phyloP scores from a whole-genome alignment of 768 basidiomycete genomes.

The Macrolepiota fuliginosa region DNA sequence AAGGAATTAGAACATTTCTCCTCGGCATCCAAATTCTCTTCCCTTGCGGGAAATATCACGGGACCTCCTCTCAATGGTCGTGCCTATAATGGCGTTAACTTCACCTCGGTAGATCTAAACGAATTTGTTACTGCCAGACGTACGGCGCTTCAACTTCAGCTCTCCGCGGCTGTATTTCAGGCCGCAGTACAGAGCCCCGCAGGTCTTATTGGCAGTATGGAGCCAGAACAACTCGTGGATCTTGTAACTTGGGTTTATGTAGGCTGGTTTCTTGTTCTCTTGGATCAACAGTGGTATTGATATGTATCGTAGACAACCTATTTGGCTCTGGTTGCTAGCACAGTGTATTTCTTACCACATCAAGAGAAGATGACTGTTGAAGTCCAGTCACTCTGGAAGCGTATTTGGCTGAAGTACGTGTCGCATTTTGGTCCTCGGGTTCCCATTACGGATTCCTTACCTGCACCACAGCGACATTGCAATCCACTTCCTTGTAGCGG shows the following conservation, averaged over 20 bases:
- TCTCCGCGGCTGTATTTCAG: constrained; percentile 52
- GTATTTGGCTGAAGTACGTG: constrained; percentile 47
- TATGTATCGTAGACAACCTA: constrained; percentile 35
- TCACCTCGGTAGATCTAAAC: constrained; percentile 40
- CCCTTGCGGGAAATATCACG: constrained; percentile 42
- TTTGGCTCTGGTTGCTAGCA: no score
- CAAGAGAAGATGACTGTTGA: constrained; percentile 34
- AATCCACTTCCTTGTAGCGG: constrained; percentile 39
- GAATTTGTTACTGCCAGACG: constrained; percentile 35
- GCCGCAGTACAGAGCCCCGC: constrained; percentile 35
- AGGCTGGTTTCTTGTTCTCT: constrained; percentile 19
- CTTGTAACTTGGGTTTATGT: constrained; percentile 48
- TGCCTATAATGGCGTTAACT: constrained; percentile 54
- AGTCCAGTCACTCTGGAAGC: constrained; percentile 41
- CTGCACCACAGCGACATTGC: constrained; percentile 34
- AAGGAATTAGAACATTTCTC: constrained; percentile 37
- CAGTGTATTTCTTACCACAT: constrained; percentile 46
- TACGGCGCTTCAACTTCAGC: constrained; percentile 43
- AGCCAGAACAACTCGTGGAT: constrained; percentile 31
- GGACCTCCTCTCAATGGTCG: constrained; percentile 41
- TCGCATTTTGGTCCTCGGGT: no score
- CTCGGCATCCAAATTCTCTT: no score
- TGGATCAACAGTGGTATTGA: neutral
- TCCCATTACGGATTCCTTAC: no score
- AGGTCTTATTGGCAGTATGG: constrained; percentile 38